A percentile compares a stretch with the other conserved stretches of the same genome.
Evolutionary conservation across 345 rosid species (phyloP).

Genomic region (Moricandia moricandioides): DNA sequence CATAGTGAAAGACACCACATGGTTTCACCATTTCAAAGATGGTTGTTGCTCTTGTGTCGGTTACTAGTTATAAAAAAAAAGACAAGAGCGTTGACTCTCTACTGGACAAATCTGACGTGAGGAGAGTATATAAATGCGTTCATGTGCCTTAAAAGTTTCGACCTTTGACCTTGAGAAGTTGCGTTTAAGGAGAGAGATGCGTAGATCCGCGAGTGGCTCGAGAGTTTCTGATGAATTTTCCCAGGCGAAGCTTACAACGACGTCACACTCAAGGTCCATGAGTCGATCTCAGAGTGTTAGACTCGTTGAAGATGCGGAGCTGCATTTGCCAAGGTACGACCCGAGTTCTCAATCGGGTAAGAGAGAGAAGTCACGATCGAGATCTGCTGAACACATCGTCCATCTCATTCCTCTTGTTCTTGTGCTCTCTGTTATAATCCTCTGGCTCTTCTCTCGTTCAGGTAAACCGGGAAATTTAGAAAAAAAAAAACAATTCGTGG

Average conservation of each 20-base stretch:
- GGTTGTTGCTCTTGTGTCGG: conserved; percentile 85
- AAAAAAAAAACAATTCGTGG: background rate
- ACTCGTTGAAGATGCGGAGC: conserved; percentile 33
- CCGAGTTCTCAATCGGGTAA: conserved; percentile 63
- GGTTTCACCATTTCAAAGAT: conserved; percentile 80
- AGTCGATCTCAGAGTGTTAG: conserved; percentile 30
- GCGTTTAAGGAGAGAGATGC: conserved; percentile 46
- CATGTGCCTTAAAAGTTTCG: conserved; percentile 3
- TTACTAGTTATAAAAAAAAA: conserved; percentile 54
- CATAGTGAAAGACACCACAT: conserved; percentile 33
- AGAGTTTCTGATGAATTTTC: conserved; percentile 45
- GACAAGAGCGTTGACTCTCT: conserved; percentile 21
- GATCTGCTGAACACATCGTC: conserved; percentile 71
- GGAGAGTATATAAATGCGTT: conserved; percentile 17
- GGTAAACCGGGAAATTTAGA: conserved; percentile 31
- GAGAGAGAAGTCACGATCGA: conserved; percentile 52
- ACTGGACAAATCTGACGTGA: conserved; percentile 24
- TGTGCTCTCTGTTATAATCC: conserved; percentile 55
- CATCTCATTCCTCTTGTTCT: conserved; percentile 76
- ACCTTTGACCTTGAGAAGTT: conserved; percentile 26
- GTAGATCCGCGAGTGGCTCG: conserved; percentile 54
- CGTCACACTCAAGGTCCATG: conserved; percentile 28
- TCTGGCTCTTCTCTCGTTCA: conserved; percentile 73
- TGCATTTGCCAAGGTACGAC: conserved; percentile 56
- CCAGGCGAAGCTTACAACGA: background rate